These are phyloP conservation scores for Oidiodendron maius DNA, from an alignment of 495 filamentous ascomycete genomes.

Conservation along the genomic window DNA sequence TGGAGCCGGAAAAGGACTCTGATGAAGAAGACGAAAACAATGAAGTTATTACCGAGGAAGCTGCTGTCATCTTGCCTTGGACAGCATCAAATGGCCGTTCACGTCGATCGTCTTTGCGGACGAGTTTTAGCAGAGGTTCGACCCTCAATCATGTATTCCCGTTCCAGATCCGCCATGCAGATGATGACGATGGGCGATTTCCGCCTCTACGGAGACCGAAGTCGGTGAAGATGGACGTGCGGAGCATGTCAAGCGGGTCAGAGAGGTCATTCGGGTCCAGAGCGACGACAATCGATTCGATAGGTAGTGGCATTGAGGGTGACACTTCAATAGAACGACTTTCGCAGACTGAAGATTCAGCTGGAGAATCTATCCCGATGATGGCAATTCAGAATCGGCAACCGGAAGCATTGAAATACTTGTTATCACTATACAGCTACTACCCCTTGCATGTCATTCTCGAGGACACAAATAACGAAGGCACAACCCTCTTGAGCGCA, in stretches of 20 bases:
- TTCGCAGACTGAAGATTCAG: slow-evolving; percentile 70
- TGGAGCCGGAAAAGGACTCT: slow-evolving; percentile 53
- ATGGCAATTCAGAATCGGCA: slow-evolving; percentile 86
- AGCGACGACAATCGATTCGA: slow-evolving; percentile 69
- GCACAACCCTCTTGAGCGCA: slow-evolving; percentile 84
- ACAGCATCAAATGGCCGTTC: slow-evolving; percentile 41
- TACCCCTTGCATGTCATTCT: slow-evolving; percentile 64
- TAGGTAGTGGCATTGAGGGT: slow-evolving; percentile 67
- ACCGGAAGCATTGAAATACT: slow-evolving; percentile 63
- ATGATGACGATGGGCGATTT: slow-evolving; percentile 23
- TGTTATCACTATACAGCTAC: slow-evolving; percentile 69
- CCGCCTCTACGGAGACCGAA: slow-evolving; percentile 55
- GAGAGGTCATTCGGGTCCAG: slow-evolving; percentile 70
- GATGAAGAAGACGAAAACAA: slow-evolving; percentile 41
- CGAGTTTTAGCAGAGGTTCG: slow-evolving; percentile 38
- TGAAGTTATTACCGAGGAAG: slow-evolving; percentile 30
- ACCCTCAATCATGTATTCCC: slow-evolving; percentile 85
- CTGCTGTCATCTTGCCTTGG: slow-evolving; percentile 19
- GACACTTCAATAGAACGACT: slow-evolving; percentile 80
- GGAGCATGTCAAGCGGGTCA: slow-evolving; percentile 83
- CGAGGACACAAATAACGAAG: slow-evolving; percentile 80
- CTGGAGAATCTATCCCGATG: slow-evolving; percentile 87
- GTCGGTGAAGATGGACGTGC: slow-evolving; percentile 78
- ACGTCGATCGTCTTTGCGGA: slow-evolving; percentile 35
- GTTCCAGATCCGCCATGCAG: slow-evolving; percentile 55